Conservation (phyloP, 176 grass and related monocot genomes). For the Microstegium vimineum region DNA sequence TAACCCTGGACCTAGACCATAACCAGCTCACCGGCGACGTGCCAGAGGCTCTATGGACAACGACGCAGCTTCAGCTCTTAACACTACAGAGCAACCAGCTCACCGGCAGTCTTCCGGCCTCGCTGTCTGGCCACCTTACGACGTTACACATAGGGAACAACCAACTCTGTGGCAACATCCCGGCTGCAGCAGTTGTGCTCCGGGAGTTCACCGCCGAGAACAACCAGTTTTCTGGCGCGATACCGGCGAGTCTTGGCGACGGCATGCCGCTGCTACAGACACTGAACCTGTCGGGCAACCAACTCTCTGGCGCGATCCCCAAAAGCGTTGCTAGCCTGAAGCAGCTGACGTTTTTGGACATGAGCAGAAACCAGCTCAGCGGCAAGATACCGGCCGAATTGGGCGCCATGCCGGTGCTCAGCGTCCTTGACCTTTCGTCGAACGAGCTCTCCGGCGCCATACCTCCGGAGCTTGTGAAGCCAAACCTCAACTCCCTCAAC, state of each 20-base stretch:
- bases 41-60: slow-evolving; percentile 46
- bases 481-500: no score
- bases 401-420: no score
- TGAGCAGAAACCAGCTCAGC: no score
- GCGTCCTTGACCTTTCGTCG: no score
- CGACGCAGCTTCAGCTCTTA: slow-evolving; percentile 8
- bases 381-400: no score
- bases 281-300: slow-evolving; percentile 51
- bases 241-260: slow-evolving; percentile 29
- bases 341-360: neutral
- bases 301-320: slow-evolving; percentile 56
- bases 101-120: slow-evolving; percentile 43
- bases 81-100: slow-evolving; percentile 39
- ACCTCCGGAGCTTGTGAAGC: no score
- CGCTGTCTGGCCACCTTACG: slow-evolving; percentile 17
- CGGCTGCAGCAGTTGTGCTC: slow-evolving; percentile 8
- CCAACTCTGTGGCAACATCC: slow-evolving; percentile 43
- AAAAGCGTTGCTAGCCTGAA: slow-evolving; percentile 17
- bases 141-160: slow-evolving; percentile 47
- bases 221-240: slow-evolving; percentile 57
- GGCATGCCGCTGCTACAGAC: slow-evolving; percentile 33
- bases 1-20: neutral
- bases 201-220: slow-evolving; percentile 23
- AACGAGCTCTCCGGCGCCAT: no score
- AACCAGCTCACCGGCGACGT: slow-evolving; percentile 66